Evolutionary conservation across 2,329 filamentous ascomycete genomes (phyloP), one percentile per base, ranked within the genome.

Genomic region (Sporothrix variecibatus): DNA sequence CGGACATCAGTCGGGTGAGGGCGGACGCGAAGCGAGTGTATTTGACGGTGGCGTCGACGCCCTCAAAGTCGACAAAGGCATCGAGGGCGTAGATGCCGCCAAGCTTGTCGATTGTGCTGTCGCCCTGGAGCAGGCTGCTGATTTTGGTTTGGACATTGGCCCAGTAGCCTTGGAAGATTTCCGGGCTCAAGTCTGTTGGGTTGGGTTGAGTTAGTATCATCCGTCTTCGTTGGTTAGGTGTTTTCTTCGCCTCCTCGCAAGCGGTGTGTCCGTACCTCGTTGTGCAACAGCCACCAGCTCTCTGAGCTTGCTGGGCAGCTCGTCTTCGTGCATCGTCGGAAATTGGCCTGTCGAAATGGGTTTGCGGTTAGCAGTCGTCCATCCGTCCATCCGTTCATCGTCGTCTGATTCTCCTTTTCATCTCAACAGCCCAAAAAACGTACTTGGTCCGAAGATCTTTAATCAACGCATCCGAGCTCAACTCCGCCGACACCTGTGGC

Each of bases 21-120:
- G 95, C 97, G 77, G 94, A 94, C 64, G 94, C 94, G 81, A 98
- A 99, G 73, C 96, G 91, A 40, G 95, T 97, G 75, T 96, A 97
- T 83, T 98, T 98, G 79, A 94, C 91, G 49, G 94, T 94, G 31
- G 93, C 90, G 84, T 99, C 97, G 78, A 98, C 94, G 75, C 95
- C 95, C 79, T 98, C 95, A 81, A 98, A 98, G 82, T 98, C 95
- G 82, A 98, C 95, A 72, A 99, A 90, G 74, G 92, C 92, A 82
- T 97, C 95, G 75, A 99, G 89, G 75, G 95, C 95, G 79, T 96
- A 92, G 76, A 99, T 92, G 71, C 96, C 97, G 0, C 95, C 96
- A 73, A 98, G 90, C 74, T 94, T 92, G 81, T 99, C 96, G 78
- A 92, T 91, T 5, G 94, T 92, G 81, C 97, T 95, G 84, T 89